Evolutionary conservation across 2,329 filamentous ascomycete genomes (phyloP).

Genomic region (Phaeoacremonium minimum): DNA sequence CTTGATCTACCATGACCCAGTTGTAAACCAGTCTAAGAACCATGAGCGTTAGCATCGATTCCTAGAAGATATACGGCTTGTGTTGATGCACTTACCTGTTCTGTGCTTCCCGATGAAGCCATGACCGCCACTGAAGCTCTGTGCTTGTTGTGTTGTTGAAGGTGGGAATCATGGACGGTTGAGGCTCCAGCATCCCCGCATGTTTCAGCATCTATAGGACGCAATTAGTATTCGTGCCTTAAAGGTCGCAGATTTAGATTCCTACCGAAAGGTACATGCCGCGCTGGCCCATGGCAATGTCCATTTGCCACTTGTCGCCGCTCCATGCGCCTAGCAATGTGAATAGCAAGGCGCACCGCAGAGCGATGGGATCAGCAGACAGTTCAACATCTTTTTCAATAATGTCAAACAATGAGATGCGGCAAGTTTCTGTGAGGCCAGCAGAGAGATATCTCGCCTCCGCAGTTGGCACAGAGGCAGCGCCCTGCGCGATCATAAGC

Average conservation of each 20-base stretch:
- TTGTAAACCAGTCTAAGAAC: slow-evolving; percentile 62
- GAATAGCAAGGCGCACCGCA: slow-evolving; percentile 64
- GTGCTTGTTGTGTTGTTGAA: slow-evolving; percentile 35
- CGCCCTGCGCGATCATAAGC: slow-evolving; percentile 70
- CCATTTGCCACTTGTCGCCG: slow-evolving; percentile 75
- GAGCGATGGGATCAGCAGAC: slow-evolving; percentile 58
- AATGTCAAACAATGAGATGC: slow-evolving; percentile 67
- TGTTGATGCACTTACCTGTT: slow-evolving; percentile 45
- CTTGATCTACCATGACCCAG: slow-evolving; percentile 72
- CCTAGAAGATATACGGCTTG: slow-evolving; percentile 10
- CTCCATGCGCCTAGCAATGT: slow-evolving; percentile 68
- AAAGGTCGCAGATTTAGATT: background rate
- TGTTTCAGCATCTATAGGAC: slow-evolving; percentile 58
- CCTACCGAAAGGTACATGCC: slow-evolving; percentile 64
- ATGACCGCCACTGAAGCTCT: slow-evolving; percentile 56
- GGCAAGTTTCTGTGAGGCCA: slow-evolving; percentile 65
- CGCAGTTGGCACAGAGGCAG: slow-evolving; percentile 58
- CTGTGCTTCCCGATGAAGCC: slow-evolving; percentile 60
- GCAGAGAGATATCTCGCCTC: slow-evolving; percentile 63
- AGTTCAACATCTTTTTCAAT: slow-evolving; percentile 69
- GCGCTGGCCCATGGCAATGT: slow-evolving; percentile 69
- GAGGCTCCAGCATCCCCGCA: slow-evolving; percentile 59
- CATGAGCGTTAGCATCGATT: slow-evolving; percentile 15
- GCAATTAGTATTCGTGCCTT: background rate
- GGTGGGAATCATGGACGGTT: slow-evolving; percentile 36